A percentile compares a stretch with the other conserved stretches of the same genome.
phyloP scores from a whole-genome alignment of 1,284 basidiomycete species.

The Binderoboletus segoi region DNA sequence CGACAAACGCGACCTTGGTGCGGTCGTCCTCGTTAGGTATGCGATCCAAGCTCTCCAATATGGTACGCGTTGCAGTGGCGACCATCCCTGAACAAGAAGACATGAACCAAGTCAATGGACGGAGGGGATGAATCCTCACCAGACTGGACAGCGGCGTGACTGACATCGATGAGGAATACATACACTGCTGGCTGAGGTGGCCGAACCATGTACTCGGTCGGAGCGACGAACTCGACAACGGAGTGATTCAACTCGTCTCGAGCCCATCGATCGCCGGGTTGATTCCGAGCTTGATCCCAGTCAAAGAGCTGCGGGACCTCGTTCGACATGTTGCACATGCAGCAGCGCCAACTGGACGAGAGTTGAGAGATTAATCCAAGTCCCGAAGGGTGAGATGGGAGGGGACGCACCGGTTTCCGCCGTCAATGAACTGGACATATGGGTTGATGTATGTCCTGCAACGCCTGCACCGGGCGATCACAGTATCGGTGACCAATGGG shows the following conservation, averaged over 20 bases:
- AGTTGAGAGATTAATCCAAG: constrained; percentile 13
- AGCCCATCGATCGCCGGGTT: constrained; percentile 94
- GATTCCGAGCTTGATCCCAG: constrained; percentile 94
- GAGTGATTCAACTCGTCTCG: constrained; percentile 93
- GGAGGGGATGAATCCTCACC: constrained; percentile 42
- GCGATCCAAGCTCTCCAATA: constrained; percentile 92
- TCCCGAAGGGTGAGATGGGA: not conserved
- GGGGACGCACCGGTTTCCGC: constrained; percentile 78
- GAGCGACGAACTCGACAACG: constrained; percentile 96
- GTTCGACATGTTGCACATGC: constrained; percentile 98
- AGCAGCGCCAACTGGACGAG: constrained; percentile 86
- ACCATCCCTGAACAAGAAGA: constrained; percentile 77
- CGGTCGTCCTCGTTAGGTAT: constrained; percentile 94
- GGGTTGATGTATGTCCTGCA: constrained; percentile 99
- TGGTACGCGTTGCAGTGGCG: constrained; percentile 93
- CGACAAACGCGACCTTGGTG: constrained; percentile 92
- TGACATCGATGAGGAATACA: constrained; percentile 97
- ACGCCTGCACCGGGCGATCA: constrained; percentile 95
- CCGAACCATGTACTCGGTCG: constrained; percentile 99
- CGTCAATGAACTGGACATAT: constrained; percentile 98
- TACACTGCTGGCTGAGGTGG: constrained; percentile 98
- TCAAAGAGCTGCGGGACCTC: constrained; percentile 99
- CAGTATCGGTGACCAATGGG: constrained; percentile 89
- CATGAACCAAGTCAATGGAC: not conserved
- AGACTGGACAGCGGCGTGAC: constrained; percentile 87